These are phyloP conservation scores for Aegilops umbellulata DNA, from an alignment of 176 grass and related monocot genomes.

Conservation along the genomic window DNA sequence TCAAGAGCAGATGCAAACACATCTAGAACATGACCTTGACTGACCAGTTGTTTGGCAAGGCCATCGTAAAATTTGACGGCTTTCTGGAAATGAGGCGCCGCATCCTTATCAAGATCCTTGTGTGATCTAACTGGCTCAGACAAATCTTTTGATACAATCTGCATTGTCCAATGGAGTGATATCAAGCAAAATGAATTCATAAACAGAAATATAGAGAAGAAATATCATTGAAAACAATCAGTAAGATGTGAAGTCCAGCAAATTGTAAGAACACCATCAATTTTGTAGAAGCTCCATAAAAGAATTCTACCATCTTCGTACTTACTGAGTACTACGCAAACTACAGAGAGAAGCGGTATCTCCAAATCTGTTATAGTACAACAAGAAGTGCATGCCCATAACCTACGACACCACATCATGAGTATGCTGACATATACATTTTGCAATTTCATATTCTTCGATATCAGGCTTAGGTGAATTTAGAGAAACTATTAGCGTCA, in stretches of 20 bases:
- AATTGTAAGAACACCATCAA: neutral
- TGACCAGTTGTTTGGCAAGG: slow-evolving; percentile 89
- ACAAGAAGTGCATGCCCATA: neutral
- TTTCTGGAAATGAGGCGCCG: slow-evolving; percentile 90
- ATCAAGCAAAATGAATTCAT: neutral
- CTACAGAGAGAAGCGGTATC: neutral
- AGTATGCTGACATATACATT: neutral
- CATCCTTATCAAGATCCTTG: slow-evolving; percentile 98
- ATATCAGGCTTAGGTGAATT: neutral
- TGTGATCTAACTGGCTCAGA: slow-evolving; percentile 94
- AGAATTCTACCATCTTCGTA: neutral
- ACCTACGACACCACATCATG: neutral
- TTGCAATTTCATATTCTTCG: neutral
- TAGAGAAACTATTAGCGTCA: neutral
- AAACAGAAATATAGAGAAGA: neutral
- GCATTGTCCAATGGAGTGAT: slow-evolving; percentile 18
- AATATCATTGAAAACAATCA: neutral
- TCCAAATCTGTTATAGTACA: neutral
- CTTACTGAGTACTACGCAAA: neutral
- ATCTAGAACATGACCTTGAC: slow-evolving; percentile 90
- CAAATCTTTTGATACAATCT: slow-evolving; percentile 97
- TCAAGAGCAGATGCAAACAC: slow-evolving; percentile 97
- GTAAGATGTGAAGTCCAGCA: neutral
- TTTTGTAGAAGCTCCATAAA: neutral
- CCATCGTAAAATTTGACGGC: slow-evolving; percentile 91